These are phyloP conservation scores for Coriaria nepalensis DNA, from an alignment of 306 rosid species.

Conservation along the genomic window DNA sequence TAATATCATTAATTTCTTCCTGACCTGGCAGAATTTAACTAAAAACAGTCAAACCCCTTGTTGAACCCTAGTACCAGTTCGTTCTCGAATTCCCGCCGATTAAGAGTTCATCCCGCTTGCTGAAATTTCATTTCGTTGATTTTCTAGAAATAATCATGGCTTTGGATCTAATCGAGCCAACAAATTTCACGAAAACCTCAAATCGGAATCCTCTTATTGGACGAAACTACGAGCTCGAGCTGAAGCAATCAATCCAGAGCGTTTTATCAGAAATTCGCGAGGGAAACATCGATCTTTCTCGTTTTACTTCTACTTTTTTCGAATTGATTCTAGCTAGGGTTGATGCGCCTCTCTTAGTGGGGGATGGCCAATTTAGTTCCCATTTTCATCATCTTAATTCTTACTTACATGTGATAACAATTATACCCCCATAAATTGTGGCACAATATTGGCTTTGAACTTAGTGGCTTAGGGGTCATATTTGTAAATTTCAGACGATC, in stretches of 20 bases:
- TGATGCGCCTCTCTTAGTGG: constrained; percentile 52
- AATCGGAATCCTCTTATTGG: constrained; percentile 19
- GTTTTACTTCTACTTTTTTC: constrained; percentile 23
- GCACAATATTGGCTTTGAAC: too few relatives aligned
- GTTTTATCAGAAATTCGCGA: constrained; percentile 30
- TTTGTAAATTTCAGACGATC: too few relatives aligned
- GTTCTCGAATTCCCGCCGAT: not conserved
- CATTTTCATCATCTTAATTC: too few relatives aligned
- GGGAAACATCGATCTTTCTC: constrained; percentile 18
- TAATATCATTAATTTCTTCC: too few relatives aligned
- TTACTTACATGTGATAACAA: too few relatives aligned
- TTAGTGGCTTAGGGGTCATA: too few relatives aligned
- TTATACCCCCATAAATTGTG: too few relatives aligned
- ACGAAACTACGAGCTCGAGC: constrained; percentile 28
- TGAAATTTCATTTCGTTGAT: not conserved
- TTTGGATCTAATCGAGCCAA: constrained; percentile 14
- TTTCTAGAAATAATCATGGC: constrained; percentile 15
- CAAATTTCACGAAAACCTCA: constrained; percentile 6
- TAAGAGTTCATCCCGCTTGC: not conserved
- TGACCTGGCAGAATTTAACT: not conserved
- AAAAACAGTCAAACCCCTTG: not conserved
- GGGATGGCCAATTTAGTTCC: too few relatives aligned
- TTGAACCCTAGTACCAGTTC: not conserved
- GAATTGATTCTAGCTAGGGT: constrained; percentile 41
- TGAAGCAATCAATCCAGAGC: constrained; percentile 31